Evolutionary conservation across 495 filamentous ascomycete genomes (phyloP).

Genomic region (Achaetomiella virescens): DNA sequence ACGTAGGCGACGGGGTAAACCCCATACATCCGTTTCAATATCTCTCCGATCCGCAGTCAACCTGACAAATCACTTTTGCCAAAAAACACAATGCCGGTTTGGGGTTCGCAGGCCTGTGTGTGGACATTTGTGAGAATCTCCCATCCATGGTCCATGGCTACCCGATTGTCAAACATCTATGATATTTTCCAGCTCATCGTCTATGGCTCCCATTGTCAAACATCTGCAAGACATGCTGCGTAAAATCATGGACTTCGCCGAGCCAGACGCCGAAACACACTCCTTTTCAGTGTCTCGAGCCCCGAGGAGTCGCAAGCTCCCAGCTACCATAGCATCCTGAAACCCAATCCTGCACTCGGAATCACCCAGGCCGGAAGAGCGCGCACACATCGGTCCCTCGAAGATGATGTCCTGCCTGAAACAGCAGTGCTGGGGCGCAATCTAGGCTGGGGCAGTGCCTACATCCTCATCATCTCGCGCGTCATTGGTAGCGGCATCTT

Average conservation of each 20-base stretch:
- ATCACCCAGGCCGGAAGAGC: neutral
- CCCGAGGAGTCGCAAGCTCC: neutral
- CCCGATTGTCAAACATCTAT: neutral
- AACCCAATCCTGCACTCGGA: neutral
- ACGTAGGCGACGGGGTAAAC: neutral
- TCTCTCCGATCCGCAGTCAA: neutral
- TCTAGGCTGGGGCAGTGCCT: conserved; percentile 61
- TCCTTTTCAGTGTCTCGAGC: neutral
- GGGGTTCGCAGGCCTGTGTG: too few relatives aligned
- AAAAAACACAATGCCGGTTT: too few relatives aligned
- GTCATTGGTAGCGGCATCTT: conserved; percentile 75
- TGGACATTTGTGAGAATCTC: too few relatives aligned
- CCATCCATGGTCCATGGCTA: too few relatives aligned
- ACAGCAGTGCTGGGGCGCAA: conserved; percentile 54
- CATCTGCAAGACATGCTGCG: too few relatives aligned
- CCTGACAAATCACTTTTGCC: too few relatives aligned
- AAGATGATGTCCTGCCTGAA: conserved; percentile 57
- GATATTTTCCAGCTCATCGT: neutral
- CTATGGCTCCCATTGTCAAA: neutral
- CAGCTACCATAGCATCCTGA: neutral
- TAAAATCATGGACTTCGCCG: neutral
- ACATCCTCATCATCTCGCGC: conserved; percentile 68
- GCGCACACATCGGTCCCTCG: conserved; percentile 27
- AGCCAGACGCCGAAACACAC: neutral
- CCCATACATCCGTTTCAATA: too few relatives aligned